Evolutionary conservation across 441 rosid genomes (phyloP), one percentile per base, ranked within the genome.

Genomic region (Eutrema salsugineum): DNA sequence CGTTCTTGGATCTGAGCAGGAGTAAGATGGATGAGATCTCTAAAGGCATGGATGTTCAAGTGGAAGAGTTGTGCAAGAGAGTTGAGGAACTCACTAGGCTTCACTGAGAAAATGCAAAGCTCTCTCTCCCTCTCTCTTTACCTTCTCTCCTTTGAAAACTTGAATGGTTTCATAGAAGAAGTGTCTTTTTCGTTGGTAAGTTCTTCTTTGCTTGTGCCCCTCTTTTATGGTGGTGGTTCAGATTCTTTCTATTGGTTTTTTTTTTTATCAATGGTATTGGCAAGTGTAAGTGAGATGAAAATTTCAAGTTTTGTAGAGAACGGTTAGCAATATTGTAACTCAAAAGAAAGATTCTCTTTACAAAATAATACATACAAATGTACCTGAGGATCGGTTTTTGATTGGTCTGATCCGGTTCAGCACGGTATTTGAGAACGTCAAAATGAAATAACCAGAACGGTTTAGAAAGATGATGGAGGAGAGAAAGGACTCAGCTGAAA

Each of bases 1-100:
- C 95, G 0, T 92, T 95, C 70, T 83, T 95, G 17, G 98, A 91
- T 80, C 84, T 95, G 40, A 88, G 85, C 71, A 88, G 92, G 0
- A 78, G 68, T 33, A 76, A 83, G 72, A 92, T 93, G 98, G 97
- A 92, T 64, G 99, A 93, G 73, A 82, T 95, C 22, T 86, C 97
- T 35, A 89, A 82, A 80, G 48, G 83, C 8, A 77, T 87, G 88
- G 47, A 70, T 69, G 91, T 92, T 55, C 81, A 93, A 1, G 89
- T 87, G 74, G 99, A 95, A 79, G 98, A 92, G 72, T 84, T 95
- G 32, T 89, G 86, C 79, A 92, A 87, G 85, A 86, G 90, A 79
- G 92, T 95, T 36, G 95, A 92, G 55, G 99, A 95, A 68, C 85
- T 92, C 22, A 94, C 92, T 12, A 85, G 96, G 84, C 84, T 95